phyloP scores from a whole-genome alignment of 371 early-diverging fungal species.

The Mucor ambiguus region DNA sequence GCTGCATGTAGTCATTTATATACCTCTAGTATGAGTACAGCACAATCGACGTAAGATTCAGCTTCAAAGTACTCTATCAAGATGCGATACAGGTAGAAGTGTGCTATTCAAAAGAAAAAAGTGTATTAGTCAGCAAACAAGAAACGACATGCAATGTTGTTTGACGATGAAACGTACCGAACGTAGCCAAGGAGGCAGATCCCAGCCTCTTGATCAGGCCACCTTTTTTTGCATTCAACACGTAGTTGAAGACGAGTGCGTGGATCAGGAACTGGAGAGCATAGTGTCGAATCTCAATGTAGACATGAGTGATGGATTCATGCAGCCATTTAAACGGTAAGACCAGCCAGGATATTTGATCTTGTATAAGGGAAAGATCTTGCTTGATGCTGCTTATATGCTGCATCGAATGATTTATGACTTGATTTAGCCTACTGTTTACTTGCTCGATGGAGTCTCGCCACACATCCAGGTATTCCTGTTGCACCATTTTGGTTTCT shows the following conservation, averaged over 20 bases:
- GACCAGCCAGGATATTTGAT: background rate
- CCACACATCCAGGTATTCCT: slow-evolving; percentile 4
- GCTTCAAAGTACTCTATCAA: background rate
- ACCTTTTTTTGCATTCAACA: background rate
- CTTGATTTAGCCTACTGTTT: background rate
- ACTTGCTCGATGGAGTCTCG: background rate
- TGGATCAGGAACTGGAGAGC: background rate
- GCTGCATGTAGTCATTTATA: background rate
- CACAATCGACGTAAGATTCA: background rate
- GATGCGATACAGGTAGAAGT: background rate
- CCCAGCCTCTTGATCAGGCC: background rate
- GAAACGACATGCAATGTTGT: background rate
- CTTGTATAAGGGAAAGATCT: background rate
- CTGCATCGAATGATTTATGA: background rate
- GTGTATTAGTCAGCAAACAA: background rate
- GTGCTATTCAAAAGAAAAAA: background rate
- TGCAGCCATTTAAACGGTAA: slow-evolving; percentile 1
- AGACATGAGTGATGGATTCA: background rate
- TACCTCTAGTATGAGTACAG: background rate
- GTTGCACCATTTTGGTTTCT: slow-evolving; percentile 6
- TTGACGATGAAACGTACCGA: background rate
- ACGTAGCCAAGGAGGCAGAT: background rate
- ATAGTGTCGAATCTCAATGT: background rate
- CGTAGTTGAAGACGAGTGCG: background rate
- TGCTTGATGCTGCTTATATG: background rate